These are phyloP conservation scores for Leptosphaerulina australis DNA, from an alignment of 2,329 filamentous ascomycete genomes.

Conservation along the genomic window DNA sequence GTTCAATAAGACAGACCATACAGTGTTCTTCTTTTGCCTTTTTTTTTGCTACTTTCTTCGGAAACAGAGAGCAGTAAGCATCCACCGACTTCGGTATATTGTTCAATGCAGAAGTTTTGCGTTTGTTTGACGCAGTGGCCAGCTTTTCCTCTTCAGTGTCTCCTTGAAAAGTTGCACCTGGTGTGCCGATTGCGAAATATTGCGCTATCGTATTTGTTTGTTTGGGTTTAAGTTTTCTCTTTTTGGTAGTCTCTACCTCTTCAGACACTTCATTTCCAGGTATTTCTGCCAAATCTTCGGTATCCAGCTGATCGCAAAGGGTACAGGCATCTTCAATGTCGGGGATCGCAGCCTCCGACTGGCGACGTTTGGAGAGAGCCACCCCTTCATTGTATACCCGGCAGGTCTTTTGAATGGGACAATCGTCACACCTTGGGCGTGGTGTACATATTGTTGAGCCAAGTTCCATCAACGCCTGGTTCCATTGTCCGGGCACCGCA, in stretches of 20 bases:
- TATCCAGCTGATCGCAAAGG: constrained; percentile 37
- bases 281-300: constrained; percentile 36
- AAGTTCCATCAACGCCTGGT: constrained; percentile 69
- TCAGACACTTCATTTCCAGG: constrained; percentile 27
- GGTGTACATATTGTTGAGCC: constrained; percentile 68
- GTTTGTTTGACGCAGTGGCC: constrained; percentile 25
- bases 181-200: constrained; percentile 36
- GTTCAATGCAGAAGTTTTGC: constrained; percentile 25
- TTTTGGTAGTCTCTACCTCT: constrained; percentile 29
- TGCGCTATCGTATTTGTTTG: constrained; percentile 36
- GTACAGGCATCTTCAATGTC: constrained; percentile 44
- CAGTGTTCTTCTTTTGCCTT: constrained; percentile 43
- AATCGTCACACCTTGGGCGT: constrained; percentile 60
- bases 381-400: constrained; percentile 43
- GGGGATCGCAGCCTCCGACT: constrained; percentile 11
- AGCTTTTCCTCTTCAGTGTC: constrained; percentile 17
- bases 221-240: constrained; percentile 28
- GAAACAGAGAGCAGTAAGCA: constrained; percentile 45
- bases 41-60: constrained; percentile 45
- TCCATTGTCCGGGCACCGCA: constrained; percentile 65
- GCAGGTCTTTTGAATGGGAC: constrained; percentile 43
- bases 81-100: constrained; percentile 21
- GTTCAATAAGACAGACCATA: constrained; percentile 42
- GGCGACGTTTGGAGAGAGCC: constrained; percentile 25
- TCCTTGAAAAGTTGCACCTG: constrained; percentile 19